Base-by-base conservation (phyloP, 2,329 filamentous ascomycete species). In the Phaeosphaeriaceae sp. region DNA sequence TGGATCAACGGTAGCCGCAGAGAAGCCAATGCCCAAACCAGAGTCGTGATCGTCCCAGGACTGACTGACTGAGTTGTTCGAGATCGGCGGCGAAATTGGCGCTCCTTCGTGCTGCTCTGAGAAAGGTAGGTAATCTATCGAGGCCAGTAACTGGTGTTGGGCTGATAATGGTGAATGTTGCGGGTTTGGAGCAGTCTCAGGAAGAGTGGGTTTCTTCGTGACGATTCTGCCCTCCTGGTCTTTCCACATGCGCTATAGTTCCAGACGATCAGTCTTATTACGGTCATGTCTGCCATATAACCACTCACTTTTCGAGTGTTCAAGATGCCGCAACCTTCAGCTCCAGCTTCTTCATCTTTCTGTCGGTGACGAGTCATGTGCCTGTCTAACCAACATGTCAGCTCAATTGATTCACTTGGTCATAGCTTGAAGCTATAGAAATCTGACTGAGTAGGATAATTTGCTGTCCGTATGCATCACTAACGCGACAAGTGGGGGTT, bases 311-410 rank as follows among this genome's bases (percentile, higher is more conserved):
- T 65, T 11, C 85, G 77, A 6, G 85, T 87, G 57, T 85, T 83
- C 15, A 87, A 70, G 27, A 81, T 71, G 27, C 83, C 83, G 45
- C 73, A 76, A 15, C 84, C 83, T 62, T 81, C 79, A 17, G 82
- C 83, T 42, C 84, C 83, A 60, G 84, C 84, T 76, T 86, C 84
- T 33, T 81, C 77, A 67, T 87, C 85, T 59, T 83, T 85, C 57
- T 86, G 82, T 10, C 78, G 79, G 67, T 84, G 82, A 7, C 83
- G 79, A 50, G 73, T 70, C 78, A 88, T 83, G 70, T 89, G 87
- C 63, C 87, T 80, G 42, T 84, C 86, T 88, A 56, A 25, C 45
- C 55, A 61, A 58, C 13, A 11, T 52, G 66, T 76, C 53, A 76
- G 68, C 54, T 22, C 44, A 27, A n/a, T 46, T 46, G 27, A 27